phyloP scores from a whole-genome alignment of 2,329 filamentous ascomycete species.

The Fusarium haematococcum region DNA sequence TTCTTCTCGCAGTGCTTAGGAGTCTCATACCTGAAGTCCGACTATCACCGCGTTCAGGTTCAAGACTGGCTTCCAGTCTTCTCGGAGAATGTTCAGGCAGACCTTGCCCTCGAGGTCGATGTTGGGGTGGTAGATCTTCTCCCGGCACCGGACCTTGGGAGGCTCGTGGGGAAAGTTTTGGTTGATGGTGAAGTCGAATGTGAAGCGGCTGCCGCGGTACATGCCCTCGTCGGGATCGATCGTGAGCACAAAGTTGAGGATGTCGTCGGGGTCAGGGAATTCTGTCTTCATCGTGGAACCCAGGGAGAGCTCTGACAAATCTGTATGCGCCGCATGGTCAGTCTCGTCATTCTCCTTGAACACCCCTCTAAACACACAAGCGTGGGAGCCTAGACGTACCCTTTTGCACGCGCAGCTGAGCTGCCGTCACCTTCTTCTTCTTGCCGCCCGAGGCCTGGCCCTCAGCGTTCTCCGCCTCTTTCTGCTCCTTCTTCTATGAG shows the following conservation, averaged over 20 bases:
- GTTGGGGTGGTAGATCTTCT: slow-evolving; percentile 99
- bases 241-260: slow-evolving; percentile 84
- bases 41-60: slow-evolving; percentile 98
- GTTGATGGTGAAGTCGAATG: slow-evolving; percentile 92
- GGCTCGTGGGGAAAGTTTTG: slow-evolving; percentile 97
- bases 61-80: slow-evolving; percentile 99
- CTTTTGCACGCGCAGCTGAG: slow-evolving; percentile 95
- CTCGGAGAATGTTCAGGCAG: slow-evolving; percentile 94
- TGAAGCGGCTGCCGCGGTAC: slow-evolving; percentile 90
- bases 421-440: slow-evolving; percentile 99
- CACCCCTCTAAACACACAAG: neutral
- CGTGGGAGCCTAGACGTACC: slow-evolving; percentile 64
- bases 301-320: slow-evolving; percentile 84
- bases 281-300: slow-evolving; percentile 83
- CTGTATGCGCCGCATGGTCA: slow-evolving; percentile 55
- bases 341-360: neutral
- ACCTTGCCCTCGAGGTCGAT: slow-evolving; percentile 98
- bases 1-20: neutral
- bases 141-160: slow-evolving; percentile 94
- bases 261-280: slow-evolving; percentile 86
- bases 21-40: slow-evolving; percentile 77
- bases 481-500: slow-evolving; percentile 91
- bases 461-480: slow-evolving; percentile 89
- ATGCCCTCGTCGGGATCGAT: slow-evolving; percentile 88
- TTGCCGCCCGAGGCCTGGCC: slow-evolving; percentile 77